phyloP scores from a whole-genome alignment of 2,329 filamentous ascomycete genomes.

The Fusarium coicis region DNA sequence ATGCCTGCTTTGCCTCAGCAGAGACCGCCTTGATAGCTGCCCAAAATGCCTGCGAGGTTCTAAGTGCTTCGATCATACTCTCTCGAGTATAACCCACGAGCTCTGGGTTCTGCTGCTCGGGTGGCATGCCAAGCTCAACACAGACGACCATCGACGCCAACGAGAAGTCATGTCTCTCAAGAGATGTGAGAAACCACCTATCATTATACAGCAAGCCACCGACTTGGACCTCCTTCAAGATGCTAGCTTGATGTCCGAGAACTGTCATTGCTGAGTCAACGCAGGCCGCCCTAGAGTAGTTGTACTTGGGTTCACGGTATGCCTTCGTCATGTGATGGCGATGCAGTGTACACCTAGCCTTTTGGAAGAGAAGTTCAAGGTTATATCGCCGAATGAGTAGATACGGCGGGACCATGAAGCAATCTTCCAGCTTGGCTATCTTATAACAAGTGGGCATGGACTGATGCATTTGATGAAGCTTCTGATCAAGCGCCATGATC shows the following conservation, averaged over 20 bases:
- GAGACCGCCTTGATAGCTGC: constrained; percentile 17
- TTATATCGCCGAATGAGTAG: constrained; percentile 31
- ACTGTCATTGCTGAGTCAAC: constrained; percentile 32
- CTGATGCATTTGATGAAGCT: constrained; percentile 10
- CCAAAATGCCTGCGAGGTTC: constrained; percentile 29
- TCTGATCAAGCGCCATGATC: constrained; percentile 29
- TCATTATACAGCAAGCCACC: constrained; percentile 22
- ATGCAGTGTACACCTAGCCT: constrained; percentile 27
- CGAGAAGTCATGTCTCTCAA: constrained; percentile 30
- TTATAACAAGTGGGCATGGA: constrained; percentile 22
- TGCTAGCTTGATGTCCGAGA: constrained; percentile 11
- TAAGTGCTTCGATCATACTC: constrained; percentile 8
- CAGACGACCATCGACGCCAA: constrained; percentile 35
- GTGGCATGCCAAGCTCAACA: constrained; percentile 18
- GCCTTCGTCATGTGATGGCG: constrained; percentile 32
- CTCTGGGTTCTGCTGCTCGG: neutral
- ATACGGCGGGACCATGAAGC: constrained; percentile 18
- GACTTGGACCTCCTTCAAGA: constrained; percentile 28
- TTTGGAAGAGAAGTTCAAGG: constrained; percentile 28
- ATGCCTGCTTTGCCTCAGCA: constrained; percentile 23
- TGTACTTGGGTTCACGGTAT: constrained; percentile 19
- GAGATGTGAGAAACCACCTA: constrained; percentile 29
- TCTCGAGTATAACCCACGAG: constrained; percentile 3
- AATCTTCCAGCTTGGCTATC: constrained; percentile 25
- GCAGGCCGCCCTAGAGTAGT: constrained; percentile 21